phyloP scores from a whole-genome alignment of 2,329 filamentous ascomycete genomes.

The Pleomassaria siparia region DNA sequence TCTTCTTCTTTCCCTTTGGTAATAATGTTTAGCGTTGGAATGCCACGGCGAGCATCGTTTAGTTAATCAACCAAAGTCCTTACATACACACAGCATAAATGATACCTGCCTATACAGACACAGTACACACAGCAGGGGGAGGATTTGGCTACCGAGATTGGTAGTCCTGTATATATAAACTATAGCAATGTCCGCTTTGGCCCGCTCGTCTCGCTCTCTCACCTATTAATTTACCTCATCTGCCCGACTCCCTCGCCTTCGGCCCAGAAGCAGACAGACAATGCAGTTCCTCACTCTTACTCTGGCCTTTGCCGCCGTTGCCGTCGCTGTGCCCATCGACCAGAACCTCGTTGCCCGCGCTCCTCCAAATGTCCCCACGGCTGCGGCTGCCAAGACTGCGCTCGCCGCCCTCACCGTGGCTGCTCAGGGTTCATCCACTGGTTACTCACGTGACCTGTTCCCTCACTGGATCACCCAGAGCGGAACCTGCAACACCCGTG shows the following conservation, averaged over 20 bases:
- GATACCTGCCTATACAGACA: neutral
- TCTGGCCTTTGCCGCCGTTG: slow-evolving; percentile 25
- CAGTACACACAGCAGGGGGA: too few relatives aligned
- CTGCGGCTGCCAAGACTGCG: slow-evolving; percentile 57
- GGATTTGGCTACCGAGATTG: slow-evolving; percentile 3
- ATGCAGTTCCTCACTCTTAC: slow-evolving; percentile 36
- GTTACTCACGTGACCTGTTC: slow-evolving; percentile 69
- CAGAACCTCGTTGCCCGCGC: slow-evolving; percentile 40
- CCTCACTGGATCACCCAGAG: slow-evolving; percentile 68
- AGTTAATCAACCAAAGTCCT: neutral
- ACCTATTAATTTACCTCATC: neutral
- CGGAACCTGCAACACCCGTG: slow-evolving; percentile 69
- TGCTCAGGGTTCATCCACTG: slow-evolving; percentile 55
- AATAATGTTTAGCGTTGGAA: slow-evolving; percentile 22
- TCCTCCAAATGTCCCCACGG: slow-evolving; percentile 65
- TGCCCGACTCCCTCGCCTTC: slow-evolving; percentile 1
- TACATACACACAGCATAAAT: too few relatives aligned
- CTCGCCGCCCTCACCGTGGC: slow-evolving; percentile 62
- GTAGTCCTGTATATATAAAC: neutral
- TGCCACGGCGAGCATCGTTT: slow-evolving; percentile 13
- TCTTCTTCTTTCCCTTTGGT: too few relatives aligned
- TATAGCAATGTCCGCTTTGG: too few relatives aligned
- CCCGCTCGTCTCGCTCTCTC: too few relatives aligned
- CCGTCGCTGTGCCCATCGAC: slow-evolving; percentile 30
- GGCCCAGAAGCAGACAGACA: slow-evolving; percentile 6